Evolutionary conservation across 257 asterid species (phyloP).

Genomic region (Solanum arcanum): DNA sequence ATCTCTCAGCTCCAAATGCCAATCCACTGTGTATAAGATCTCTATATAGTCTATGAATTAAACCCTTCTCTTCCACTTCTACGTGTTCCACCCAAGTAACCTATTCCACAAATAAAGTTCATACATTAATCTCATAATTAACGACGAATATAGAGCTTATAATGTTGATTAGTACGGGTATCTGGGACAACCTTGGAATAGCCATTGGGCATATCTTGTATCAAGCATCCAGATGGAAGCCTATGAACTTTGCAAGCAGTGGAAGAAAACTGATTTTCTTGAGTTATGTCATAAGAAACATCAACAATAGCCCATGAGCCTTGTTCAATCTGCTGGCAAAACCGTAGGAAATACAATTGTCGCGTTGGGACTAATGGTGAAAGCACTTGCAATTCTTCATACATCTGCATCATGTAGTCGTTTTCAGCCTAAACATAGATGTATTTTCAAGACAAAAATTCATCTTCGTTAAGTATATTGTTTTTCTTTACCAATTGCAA

Average conservation of each 20-base stretch:
- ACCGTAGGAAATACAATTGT: constrained; percentile 59
- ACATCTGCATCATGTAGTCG: constrained; percentile 45
- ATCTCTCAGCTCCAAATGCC: constrained; percentile 89
- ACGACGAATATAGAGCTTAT: neutral
- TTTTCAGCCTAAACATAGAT: neutral
- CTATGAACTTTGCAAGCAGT: constrained; percentile 38
- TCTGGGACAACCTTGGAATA: constrained; percentile 62
- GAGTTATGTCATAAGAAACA: constrained; percentile 71
- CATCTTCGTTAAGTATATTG: neutral
- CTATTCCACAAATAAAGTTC: constrained; percentile 14
- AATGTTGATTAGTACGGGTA: neutral
- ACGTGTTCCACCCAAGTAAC: constrained; percentile 92
- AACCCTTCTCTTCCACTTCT: constrained; percentile 74
- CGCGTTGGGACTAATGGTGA: constrained; percentile 73
- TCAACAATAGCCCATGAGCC: constrained; percentile 85
- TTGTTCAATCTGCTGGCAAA: constrained; percentile 75
- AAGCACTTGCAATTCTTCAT: constrained; percentile 72
- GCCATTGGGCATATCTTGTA: constrained; percentile 97
- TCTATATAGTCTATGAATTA: constrained; percentile 50
- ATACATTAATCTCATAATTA: neutral
- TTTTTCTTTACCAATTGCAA: constrained; percentile 59
- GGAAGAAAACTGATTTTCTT: constrained; percentile 42
- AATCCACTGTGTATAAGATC: constrained; percentile 67
- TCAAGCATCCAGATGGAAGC: constrained; percentile 93
- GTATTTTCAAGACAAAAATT: neutral